phyloP scores from a whole-genome alignment of 371 early-diverging fungal genomes.

The Mucor irregularis region DNA sequence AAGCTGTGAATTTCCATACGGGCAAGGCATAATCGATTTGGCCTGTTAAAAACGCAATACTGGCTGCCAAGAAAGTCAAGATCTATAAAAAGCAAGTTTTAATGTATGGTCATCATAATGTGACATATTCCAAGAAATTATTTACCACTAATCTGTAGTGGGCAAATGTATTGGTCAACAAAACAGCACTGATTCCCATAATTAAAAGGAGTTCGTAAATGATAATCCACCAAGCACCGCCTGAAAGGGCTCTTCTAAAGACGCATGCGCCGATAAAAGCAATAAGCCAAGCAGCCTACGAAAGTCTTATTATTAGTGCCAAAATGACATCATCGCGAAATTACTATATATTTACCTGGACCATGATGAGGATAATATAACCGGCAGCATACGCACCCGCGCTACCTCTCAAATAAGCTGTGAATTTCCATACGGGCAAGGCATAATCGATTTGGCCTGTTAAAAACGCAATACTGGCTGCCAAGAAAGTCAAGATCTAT shows the following conservation, averaged over 20 bases:
- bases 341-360: constrained; percentile 31
- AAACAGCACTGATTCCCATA: constrained; percentile 18
- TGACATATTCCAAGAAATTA: background rate
- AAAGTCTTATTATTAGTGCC: no score
- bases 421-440: constrained; percentile 7
- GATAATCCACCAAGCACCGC: constrained; percentile 46
- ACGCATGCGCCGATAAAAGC: constrained; percentile 43
- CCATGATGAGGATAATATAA: constrained; percentile 41
- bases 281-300: constrained; percentile 38
- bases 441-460: constrained; percentile 32
- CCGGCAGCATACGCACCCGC: constrained; percentile 39
- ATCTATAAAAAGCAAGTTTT: constrained; percentile 22
- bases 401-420: constrained; percentile 13
- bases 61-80: constrained; percentile 42
- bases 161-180: constrained; percentile 27
- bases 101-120: background rate
- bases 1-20: background rate
- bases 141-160: constrained; percentile 45
- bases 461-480: constrained; percentile 37
- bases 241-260: constrained; percentile 15
- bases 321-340: no score
- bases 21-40: constrained; percentile 33
- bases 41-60: constrained; percentile 31
- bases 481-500: constrained; percentile 45
- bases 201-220: constrained; percentile 41